phyloP scores from a whole-genome alignment of 1,284 basidiomycete species.

The Calocybe gambosa region DNA sequence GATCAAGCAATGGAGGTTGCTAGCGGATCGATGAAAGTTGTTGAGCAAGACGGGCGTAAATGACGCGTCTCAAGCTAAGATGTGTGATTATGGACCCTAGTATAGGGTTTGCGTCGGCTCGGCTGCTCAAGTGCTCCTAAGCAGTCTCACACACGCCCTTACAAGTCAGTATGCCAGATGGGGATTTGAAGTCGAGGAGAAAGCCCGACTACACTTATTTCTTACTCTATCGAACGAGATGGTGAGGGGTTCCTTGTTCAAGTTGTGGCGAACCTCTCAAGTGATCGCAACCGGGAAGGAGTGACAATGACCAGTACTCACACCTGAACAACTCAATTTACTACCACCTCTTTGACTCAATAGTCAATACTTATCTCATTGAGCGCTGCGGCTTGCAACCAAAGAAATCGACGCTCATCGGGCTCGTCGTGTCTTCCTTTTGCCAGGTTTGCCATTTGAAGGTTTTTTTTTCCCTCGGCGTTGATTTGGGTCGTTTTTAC shows the following conservation, averaged over 20 bases:
- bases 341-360: conserved; percentile 72
- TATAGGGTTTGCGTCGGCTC: conserved; percentile 5
- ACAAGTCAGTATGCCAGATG: conserved; percentile 15
- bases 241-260: conserved; percentile 36
- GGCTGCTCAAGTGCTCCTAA: no score
- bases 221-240: conserved; percentile 60
- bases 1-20: not conserved
- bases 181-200: conserved; percentile 29
- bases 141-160: not conserved
- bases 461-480: no score
- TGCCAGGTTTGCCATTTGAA: conserved; percentile 45
- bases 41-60: conserved; percentile 9
- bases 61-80: conserved; percentile 18
- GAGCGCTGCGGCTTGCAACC: conserved; percentile 50
- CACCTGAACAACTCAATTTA: conserved; percentile 78
- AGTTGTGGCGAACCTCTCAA: not conserved
- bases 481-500: not conserved
- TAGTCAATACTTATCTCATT: conserved; percentile 70
- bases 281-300: conserved; percentile 37
- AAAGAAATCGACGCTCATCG: conserved; percentile 46
- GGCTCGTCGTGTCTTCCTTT: conserved; percentile 66
- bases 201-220: conserved; percentile 54
- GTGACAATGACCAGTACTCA: conserved; percentile 76
- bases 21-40: not conserved
- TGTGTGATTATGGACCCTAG: conserved; percentile 20